These are phyloP conservation scores for Fusarium sp. DNA, from an alignment of 2,329 filamentous ascomycete species.

Conservation along the genomic window DNA sequence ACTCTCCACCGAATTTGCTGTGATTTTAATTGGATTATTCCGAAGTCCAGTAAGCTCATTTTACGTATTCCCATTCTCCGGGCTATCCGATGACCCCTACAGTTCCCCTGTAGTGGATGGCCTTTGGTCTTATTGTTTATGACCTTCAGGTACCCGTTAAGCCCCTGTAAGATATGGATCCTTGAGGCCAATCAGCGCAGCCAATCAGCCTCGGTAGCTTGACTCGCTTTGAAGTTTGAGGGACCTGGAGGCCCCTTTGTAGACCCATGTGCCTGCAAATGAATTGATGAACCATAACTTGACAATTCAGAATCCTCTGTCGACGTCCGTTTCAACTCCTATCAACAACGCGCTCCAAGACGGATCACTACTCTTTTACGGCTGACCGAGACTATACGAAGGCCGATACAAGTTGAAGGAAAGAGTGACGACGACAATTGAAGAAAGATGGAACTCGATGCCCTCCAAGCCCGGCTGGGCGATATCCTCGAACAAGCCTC, in stretches of 20 bases:
- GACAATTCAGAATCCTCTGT: conserved; percentile 1
- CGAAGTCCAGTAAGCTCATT: background rate
- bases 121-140: conserved; percentile 4
- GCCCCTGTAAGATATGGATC: conserved; percentile 19
- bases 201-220: conserved; percentile 21
- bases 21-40: background rate
- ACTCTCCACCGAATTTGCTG: background rate
- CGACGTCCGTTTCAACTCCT: background rate
- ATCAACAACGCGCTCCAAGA: conserved; percentile 1
- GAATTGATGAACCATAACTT: conserved; percentile 18
- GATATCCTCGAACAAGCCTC: conserved; percentile 65
- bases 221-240: conserved; percentile 7
- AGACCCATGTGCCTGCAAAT: conserved; percentile 4
- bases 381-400: background rate
- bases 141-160: conserved; percentile 26
- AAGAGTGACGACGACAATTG: background rate
- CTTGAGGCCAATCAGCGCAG: background rate
- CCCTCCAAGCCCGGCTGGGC: conserved; percentile 65
- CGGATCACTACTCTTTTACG: background rate
- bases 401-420: background rate
- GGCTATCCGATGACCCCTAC: conserved; percentile 23
- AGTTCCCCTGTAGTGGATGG: conserved; percentile 9
- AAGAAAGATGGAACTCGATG: conserved; percentile 70
- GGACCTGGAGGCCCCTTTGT: conserved; percentile 35
- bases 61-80: conserved; percentile 24